Evolutionary conservation across 1,284 basidiomycete genomes (phyloP).

Genomic region (Rhodotorula sp.): DNA sequence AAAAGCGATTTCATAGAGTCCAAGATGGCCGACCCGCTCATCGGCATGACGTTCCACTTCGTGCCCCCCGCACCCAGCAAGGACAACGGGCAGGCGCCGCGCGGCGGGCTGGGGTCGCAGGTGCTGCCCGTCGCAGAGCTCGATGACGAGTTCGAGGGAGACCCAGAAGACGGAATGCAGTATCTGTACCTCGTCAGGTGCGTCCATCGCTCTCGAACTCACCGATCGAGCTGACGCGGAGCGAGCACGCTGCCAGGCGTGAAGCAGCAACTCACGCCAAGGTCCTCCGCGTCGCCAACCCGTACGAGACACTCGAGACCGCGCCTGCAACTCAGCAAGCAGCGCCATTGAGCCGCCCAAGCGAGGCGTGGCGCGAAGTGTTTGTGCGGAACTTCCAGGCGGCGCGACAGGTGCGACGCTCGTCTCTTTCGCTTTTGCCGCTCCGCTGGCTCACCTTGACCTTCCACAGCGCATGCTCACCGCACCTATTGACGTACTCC

Average conservation of each 20-base stretch:
- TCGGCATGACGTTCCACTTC: slow-evolving; percentile 33
- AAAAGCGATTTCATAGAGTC: not conserved
- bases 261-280: slow-evolving; percentile 31
- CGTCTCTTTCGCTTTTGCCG: not conserved
- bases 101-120: slow-evolving; percentile 45
- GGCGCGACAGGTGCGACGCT: slow-evolving; percentile 20
- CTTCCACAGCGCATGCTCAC: not conserved
- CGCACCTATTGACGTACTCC: slow-evolving; percentile 8
- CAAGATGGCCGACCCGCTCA: slow-evolving; percentile 23
- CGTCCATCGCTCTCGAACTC: not conserved
- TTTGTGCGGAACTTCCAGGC: slow-evolving; percentile 38
- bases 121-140: slow-evolving; percentile 45
- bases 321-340: not conserved
- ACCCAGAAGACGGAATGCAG: slow-evolving; percentile 62
- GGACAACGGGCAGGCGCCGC: slow-evolving; percentile 30
- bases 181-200: slow-evolving; percentile 60
- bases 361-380: slow-evolving; percentile 33
- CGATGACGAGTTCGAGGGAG: slow-evolving; percentile 58
- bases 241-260: slow-evolving; percentile 12
- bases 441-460: not conserved
- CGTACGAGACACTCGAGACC: slow-evolving; percentile 16
- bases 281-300: slow-evolving; percentile 37
- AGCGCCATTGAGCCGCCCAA: slow-evolving; percentile 14
- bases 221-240: not conserved
- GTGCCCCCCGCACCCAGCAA: not conserved